Evolutionary conservation across 139 green algal genomes (phyloP), one percentile per base, ranked within the genome.

Genomic region (Limnomonas spitsbergensis): DNA sequence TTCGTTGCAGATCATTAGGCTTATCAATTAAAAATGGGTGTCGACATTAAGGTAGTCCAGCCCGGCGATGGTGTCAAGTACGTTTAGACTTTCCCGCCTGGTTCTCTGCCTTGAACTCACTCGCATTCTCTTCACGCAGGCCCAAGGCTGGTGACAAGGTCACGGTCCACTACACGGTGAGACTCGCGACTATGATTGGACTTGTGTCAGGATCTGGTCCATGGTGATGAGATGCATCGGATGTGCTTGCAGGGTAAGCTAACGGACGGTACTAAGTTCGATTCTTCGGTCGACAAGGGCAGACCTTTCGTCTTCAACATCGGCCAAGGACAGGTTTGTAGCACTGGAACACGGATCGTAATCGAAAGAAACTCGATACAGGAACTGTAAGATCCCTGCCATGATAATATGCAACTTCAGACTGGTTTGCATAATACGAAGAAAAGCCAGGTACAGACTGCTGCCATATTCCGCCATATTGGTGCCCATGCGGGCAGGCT

Each of bases 111-210:
- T n/a, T n/a, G n/a, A n/a, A n/a, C n/a, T n/a, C n/a, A n/a, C n/a
- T n/a, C n/a, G n/a, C n/a, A n/a, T n/a, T n/a, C n/a, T n/a, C 61
- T 40, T 75, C n/a, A 37, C 71, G 75, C 42, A 85, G 82, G 47
- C 86, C 86, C 38, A 78, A 86, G 76, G 35, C 24, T 1, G 86
- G 86, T 14, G 61, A 90, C 53, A 83, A 77, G 7, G 84, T 90
- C 24, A 88, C 78, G 1, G 86, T 91, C 67, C 89, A 93, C 80
- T 93, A 93, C 83, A 89, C 83, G 27, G 78, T 79, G 36, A 24
- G n/a, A 39, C 31, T 54, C 3, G 39, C 32, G 26, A n/a, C n/a
- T n/a, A n/a, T n/a, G n/a, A n/a, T n/a, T n/a, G n/a, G n/a, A n/a
- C n/a, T n/a, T n/a, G 36, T 9, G 78, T 80, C 61, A 83, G 40